These are phyloP conservation scores for Parafenestella ontariensis DNA, from an alignment of 2,329 filamentous ascomycete genomes.

Conservation along the genomic window DNA sequence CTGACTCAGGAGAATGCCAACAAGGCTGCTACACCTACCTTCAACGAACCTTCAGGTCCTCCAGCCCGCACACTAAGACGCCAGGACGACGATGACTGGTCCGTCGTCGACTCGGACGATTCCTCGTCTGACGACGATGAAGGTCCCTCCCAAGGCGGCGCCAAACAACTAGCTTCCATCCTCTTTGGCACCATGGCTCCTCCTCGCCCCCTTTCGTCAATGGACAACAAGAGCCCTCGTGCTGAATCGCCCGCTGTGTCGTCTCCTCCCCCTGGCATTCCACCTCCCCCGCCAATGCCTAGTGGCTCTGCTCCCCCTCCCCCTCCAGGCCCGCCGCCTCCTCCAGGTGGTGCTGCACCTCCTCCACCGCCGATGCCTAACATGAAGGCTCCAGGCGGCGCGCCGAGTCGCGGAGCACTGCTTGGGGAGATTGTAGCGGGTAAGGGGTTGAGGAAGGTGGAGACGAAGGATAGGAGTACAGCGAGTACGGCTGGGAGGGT, in stretches of 20 bases:
- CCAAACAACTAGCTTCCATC: slow-evolving; percentile 91
- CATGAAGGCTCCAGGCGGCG: slow-evolving; percentile 38
- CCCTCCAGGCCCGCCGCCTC: slow-evolving; percentile 60
- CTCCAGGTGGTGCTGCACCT: slow-evolving; percentile 41
- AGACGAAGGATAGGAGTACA: slow-evolving; percentile 84
- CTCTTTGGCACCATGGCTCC: slow-evolving; percentile 97
- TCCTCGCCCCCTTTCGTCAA: slow-evolving; percentile 83
- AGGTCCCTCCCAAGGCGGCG: slow-evolving; percentile 80
- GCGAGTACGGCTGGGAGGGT: slow-evolving; percentile 80
- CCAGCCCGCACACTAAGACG: slow-evolving; percentile 62
- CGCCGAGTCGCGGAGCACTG: slow-evolving; percentile 63
- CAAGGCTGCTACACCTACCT: slow-evolving; percentile 49
- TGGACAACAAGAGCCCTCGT: slow-evolving; percentile 70
- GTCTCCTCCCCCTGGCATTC: slow-evolving; percentile 51
- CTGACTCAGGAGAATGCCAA: slow-evolving; percentile 71
- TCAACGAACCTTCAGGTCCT: slow-evolving; percentile 57
- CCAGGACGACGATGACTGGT: slow-evolving; percentile 80
- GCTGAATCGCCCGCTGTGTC: slow-evolving; percentile 52
- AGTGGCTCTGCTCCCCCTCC: slow-evolving; percentile 51
- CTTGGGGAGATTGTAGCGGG: slow-evolving; percentile 85
- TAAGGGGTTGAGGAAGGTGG: slow-evolving; percentile 80
- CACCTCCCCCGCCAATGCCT: slow-evolving; percentile 62
- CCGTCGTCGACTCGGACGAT: slow-evolving; percentile 76
- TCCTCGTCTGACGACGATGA: slow-evolving; percentile 74
- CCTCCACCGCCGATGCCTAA: slow-evolving; percentile 55